Base-by-base conservation (phyloP, 306 rosid species). In the Quercus agrifolia region DNA sequence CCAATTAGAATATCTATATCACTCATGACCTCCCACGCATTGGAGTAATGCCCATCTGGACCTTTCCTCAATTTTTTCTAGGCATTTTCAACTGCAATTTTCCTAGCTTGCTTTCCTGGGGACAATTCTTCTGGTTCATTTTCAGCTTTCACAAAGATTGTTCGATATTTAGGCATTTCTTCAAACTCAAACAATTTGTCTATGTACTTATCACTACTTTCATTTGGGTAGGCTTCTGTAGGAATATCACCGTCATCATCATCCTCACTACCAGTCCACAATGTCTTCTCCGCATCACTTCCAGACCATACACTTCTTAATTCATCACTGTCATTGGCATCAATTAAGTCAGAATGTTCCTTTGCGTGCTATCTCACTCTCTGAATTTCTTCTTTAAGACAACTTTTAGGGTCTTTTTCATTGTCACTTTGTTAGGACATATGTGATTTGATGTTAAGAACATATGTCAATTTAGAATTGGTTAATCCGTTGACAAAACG, bases 1-100 rank as follows among this genome's bases (percentile, higher is more conserved):
- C 97, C 98, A 64, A 91, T 86, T 8, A 93, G 84, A 82, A 91
- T 91, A 81, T 91, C 92, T 62, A 89, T 0, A 85, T 93, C 97
- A 86, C 92, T 90, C 95, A 91, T 93, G 73, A 91, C 88, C 89
- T 93, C 95, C 97, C 97, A 91, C 76, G 76, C 88, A 81, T 93
- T 91, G 28, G 84, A 84, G 75, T 90, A 93, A 20, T 95, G 85
- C 49, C 98, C 97, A 23, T 93, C 97, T 25, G 98, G 95, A 61
- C 98, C 97, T 81, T 89, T 90, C 87, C 91, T 93, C 83, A 93
- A 73, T 84, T 91, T 93, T 83, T 87, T 87, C 54, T 91, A 80
- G 76, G 97, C 98, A 80, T 91, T 91, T 84, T 86, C 98, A 61
- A 93, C 97, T 1, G 98, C 98, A 33, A 91, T 70, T 82, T 91